Evolutionary conservation across 371 early-diverging fungal genomes (phyloP), one percentile per base, ranked within the genome.

Genomic region (Entomophthora muscae): DNA sequence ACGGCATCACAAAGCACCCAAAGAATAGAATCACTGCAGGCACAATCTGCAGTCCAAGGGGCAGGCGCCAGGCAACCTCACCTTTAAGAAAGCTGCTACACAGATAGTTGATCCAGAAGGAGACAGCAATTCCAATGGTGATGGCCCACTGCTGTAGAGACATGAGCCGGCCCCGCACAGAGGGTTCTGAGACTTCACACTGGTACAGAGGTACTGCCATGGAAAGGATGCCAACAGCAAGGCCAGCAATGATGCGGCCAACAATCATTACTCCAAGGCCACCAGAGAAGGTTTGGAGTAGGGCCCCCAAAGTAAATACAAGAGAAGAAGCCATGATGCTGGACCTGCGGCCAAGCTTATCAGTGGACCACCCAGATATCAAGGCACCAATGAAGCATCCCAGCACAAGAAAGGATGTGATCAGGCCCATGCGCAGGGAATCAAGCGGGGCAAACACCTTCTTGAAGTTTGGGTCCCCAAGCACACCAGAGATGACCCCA

Each of bases 121-220:
- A 32, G 2, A 57, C 31, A 12, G 42, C 24, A 12, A 64, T 57
- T 27, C 64, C 64, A 68, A 80, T 72, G 29, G 90, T 82, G 53
- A 95, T 87, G 52, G 92, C 85, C 69, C n/a, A n/a, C n/a, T n/a
- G n/a, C n/a, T n/a, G n/a, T n/a, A n/a, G n/a, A n/a, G n/a, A n/a
- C n/a, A n/a, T 89, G 26, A 96, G 70, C 28, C 88, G 75, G 28
- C 97, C 98, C 70, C 95, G 86, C 67, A 88, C 80, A 13, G 78
- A 68, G 54, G 88, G 79, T n/a, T 91, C 86, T 13, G 95, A 85
- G 12, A 94, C 81, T 64, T 95, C 92, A 23, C 91, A 84, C 71
- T 94, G 88, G 76, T 90, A 98, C 28, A 66, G 32, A 22, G 67
- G 67, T 10, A 66, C 67, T 27, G 54, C 55, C 58, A 59, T 59